Percentiles rank a stretch among this genome's conserved stretches.
phyloP scores from a whole-genome alignment of 768 basidiomycete genomes.

The Gloeopeniophorella convolvens region DNA sequence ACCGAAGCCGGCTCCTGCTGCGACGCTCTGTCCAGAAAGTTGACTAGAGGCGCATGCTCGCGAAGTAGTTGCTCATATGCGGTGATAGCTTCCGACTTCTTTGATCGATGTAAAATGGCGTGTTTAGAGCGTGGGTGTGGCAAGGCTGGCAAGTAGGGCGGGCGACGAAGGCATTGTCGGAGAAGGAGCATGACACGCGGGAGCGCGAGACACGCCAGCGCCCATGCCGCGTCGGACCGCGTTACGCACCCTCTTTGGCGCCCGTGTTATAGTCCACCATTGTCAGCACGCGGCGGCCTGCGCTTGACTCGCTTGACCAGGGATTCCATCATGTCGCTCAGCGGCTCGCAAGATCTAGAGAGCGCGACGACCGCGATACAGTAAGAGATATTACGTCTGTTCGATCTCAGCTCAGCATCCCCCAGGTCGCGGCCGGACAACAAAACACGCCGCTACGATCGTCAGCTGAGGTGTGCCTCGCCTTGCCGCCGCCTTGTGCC shows the following conservation, averaged over 20 bases:
- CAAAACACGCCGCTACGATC: constrained; percentile 89
- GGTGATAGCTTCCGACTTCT: constrained; percentile 6
- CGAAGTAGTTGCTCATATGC: constrained; percentile 11
- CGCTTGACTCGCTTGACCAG: no score
- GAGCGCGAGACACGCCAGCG: no score
- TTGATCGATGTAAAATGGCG: not conserved
- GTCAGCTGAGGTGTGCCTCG: constrained; percentile 73
- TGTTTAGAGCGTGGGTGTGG: not conserved
- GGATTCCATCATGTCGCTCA: constrained; percentile 15
- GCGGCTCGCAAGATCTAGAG: constrained; percentile 43
- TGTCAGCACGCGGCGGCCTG: not conserved
- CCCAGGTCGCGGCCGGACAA: constrained; percentile 64
- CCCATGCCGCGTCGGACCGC: no score
- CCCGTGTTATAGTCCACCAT: not conserved
- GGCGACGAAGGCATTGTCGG: constrained; percentile 4
- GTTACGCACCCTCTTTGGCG: no score
- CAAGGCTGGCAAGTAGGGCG: not conserved
- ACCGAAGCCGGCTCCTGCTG: not conserved
- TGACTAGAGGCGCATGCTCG: constrained; percentile 11
- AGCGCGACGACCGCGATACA: constrained; percentile 36
- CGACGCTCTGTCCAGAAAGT: constrained; percentile 2
- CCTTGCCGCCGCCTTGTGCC: not conserved
- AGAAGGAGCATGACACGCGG: constrained; percentile 8
- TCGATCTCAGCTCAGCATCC: constrained; percentile 8
- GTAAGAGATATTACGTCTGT: constrained; percentile 24